A percentile compares a stretch with the other conserved stretches of the same genome.
phyloP scores from a whole-genome alignment of 2,329 filamentous ascomycete genomes.

The Amphichorda felina region DNA sequence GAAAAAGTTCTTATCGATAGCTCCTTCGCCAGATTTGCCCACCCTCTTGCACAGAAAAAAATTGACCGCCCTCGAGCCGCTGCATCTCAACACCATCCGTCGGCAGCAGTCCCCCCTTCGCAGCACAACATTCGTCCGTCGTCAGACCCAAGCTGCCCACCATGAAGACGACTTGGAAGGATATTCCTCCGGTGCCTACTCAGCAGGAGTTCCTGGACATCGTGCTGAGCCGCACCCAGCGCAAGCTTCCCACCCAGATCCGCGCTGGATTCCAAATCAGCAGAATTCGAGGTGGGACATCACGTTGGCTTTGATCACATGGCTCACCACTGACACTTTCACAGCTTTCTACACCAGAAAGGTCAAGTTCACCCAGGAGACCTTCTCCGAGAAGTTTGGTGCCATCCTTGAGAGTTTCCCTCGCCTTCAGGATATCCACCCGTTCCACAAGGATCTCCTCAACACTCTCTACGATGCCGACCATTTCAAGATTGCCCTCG shows the following conservation, averaged over 20 bases:
- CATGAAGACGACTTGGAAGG: conserved; percentile 57
- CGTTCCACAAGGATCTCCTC: conserved; percentile 72
- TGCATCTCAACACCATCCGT: neutral
- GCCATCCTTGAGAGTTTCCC: conserved; percentile 90
- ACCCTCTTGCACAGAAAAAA: conserved; percentile 5
- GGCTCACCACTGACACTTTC: conserved; percentile 1
- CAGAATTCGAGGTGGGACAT: conserved; percentile 57
- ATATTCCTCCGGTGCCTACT: conserved; percentile 80
- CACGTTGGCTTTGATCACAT: neutral
- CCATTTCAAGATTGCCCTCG: conserved; percentile 93
- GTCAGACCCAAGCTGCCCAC: conserved; percentile 16
- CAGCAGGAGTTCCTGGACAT: conserved; percentile 96
- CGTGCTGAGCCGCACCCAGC: conserved; percentile 85
- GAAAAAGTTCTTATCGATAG: neutral
- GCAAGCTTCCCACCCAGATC: conserved; percentile 89
- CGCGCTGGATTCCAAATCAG: conserved; percentile 89
- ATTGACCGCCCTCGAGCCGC: conserved; percentile 8
- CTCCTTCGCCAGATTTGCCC: neutral
- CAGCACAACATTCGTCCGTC: neutral
- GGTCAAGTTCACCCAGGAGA: conserved; percentile 97
- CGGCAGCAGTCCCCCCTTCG: neutral
- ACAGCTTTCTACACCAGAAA: conserved; percentile 89
- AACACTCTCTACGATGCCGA: conserved; percentile 98
- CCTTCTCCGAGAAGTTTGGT: conserved; percentile 86
- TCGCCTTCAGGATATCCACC: conserved; percentile 85